A percentile compares a stretch with the other conserved stretches of the same genome.
Evolutionary conservation across 148 eudicot species (phyloP).

Genomic region (Camellia sinensis): DNA sequence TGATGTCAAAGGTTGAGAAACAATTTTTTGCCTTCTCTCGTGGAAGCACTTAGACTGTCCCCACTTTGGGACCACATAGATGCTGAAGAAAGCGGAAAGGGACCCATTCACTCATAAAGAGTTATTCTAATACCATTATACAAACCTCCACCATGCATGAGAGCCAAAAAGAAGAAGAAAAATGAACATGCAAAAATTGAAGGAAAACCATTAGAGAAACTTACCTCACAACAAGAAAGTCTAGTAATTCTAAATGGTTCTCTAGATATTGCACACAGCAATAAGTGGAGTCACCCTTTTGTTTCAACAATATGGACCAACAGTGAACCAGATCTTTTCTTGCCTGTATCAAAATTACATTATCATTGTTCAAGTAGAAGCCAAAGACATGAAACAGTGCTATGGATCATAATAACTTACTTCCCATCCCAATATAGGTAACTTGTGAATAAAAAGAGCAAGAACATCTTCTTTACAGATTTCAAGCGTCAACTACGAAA

Average conservation of each 20-base stretch:
- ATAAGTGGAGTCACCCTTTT: conserved; percentile 59
- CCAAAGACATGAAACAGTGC: not conserved
- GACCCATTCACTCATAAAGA: not conserved
- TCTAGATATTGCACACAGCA: conserved; percentile 82
- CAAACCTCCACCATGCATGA: not conserved
- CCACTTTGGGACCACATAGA: not conserved
- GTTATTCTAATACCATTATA: not conserved
- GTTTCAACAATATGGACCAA: conserved; percentile 85
- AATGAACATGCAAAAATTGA: not conserved
- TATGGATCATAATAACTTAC: conserved; percentile 41
- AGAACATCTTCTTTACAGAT: conserved; percentile 80
- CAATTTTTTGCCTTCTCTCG: conserved; percentile 1
- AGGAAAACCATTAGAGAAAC: conserved; percentile 18
- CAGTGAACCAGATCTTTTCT: conserved; percentile 90
- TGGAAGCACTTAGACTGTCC: not conserved
- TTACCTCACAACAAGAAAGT: conserved; percentile 88
- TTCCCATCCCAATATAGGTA: conserved; percentile 83
- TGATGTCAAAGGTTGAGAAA: conserved; percentile 11
- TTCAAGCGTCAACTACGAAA: conserved; percentile 68
- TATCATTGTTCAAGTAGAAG: conserved; percentile 7
- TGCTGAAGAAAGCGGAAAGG: not conserved
- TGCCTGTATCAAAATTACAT: conserved; percentile 43
- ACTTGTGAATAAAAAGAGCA: conserved; percentile 76
- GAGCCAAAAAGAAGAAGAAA: conserved; percentile 9
- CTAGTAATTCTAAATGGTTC: conserved; percentile 79